Base-by-base conservation (phyloP, 352 stramenopile genomes). In the Pythium diclinum region DNA sequence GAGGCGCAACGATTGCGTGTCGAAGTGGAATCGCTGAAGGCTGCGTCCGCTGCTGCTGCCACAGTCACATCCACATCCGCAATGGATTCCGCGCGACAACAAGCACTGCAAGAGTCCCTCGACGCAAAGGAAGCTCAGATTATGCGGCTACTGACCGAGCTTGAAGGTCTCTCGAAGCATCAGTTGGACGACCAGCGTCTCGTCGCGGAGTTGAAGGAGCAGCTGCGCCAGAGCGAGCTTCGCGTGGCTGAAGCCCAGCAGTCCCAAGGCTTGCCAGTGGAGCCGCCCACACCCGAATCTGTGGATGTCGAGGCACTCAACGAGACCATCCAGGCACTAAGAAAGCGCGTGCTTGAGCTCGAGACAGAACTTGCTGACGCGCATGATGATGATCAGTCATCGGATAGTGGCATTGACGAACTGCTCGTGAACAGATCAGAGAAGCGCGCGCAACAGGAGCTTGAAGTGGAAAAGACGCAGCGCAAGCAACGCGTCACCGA, bases 371-470 rank as follows among this genome's bases (percentile, higher is more conserved):
- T 63, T 11, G 28, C 57, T 6, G 75, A 89, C 38, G 38, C 84
- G 1, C 21, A 46, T n/a, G 21, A 33, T 23, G 19, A 52, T 30
- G 56, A 49, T 23, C 17, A 6, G 59, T 6, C 36, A 17, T 51
- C 16, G 3, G 54, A 58, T 54, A 21, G 69, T 51, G 28, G 55
- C 2, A 4, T 63, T 1, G 16, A 16, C 17, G 17, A 42, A n/a
- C 42, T 62, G n/a, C 53, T 62, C 17, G 61, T 32, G 14, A 55
- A 8, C 16, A 71, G 79, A 0, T 59, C 70, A 13, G 33, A 72
- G 58, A 69, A 81, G 23, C 77, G 87, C 30, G 67, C 69, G 4
- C 57, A 83, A 57, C 73, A 83, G 40, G 67, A 76, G 47, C 68
- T 67, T 5, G 74, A 61, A 6, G 65, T 78, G 30, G 59, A 62